Evolutionary conservation across 768 basidiomycete genomes (phyloP).

Genomic region (Amanita exitialis): DNA sequence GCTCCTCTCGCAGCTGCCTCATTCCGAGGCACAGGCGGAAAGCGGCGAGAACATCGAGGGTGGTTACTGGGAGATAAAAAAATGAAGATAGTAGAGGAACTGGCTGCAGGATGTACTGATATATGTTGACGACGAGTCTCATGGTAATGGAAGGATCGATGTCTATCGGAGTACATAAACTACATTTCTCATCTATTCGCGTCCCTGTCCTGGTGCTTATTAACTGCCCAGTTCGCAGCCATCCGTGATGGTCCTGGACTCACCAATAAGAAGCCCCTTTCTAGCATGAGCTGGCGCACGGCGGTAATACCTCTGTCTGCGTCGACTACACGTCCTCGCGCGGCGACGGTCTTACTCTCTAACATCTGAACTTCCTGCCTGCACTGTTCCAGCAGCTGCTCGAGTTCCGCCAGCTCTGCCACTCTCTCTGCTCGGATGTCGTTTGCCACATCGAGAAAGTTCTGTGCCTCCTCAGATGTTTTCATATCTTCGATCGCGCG

Average conservation of each 20-base stretch:
- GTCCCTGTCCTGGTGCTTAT: not conserved
- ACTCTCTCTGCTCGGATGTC: constrained; percentile 2
- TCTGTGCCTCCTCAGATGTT: not conserved
- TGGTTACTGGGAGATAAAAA: constrained; percentile 49
- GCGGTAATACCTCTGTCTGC: constrained; percentile 1
- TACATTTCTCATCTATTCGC: not conserved
- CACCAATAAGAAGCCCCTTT: not conserved
- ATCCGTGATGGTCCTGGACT: not conserved
- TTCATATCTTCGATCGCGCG: constrained; percentile 1
- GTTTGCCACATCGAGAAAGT: constrained; percentile 1
- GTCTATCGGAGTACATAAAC: not conserved
- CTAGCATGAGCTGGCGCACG: constrained; percentile 2
- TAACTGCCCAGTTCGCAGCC: not conserved
- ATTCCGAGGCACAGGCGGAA: constrained; percentile 62
- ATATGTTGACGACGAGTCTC: constrained; percentile 38
- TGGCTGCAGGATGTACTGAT: constrained; percentile 43
- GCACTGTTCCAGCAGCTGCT: constrained; percentile 4
- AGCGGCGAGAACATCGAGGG: constrained; percentile 59
- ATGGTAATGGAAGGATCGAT: constrained; percentile 12
- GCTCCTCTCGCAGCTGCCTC: constrained; percentile 52
- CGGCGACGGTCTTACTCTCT: constrained; percentile 1
- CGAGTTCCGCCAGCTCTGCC: constrained; percentile 2
- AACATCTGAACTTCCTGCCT: not conserved
- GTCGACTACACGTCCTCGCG: constrained; percentile 1
- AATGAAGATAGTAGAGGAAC: constrained; percentile 52